Base-by-base conservation (phyloP, 2,329 filamentous ascomycete genomes). In the Truncatella angustata region DNA sequence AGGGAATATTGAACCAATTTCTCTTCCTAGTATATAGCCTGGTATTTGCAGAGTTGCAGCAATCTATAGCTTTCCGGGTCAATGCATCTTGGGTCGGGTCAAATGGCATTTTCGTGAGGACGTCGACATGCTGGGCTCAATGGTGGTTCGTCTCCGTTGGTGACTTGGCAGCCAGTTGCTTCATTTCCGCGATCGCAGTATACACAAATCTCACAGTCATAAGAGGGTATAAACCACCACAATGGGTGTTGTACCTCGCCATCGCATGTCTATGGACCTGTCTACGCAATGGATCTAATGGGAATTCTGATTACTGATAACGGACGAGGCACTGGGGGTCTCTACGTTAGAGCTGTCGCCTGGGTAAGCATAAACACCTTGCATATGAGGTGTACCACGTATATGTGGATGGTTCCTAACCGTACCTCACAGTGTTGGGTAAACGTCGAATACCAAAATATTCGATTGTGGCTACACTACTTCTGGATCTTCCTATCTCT, bases 11-110 rank as follows among this genome's bases (percentile, higher is more conserved):
- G 0, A 88, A 88, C 57, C 86, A 89, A 65, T 87, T 88, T 60
- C 75, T 88, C 26, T 72, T 89, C 0, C 73, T 90, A 4, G 85
- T 89, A 53, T 81, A 87, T 64, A 89, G 88, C 63, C 76, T 90
- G 0, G 71, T 90, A 4, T 45, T 51, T 14, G 49, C 49, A 5
- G 49, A 51, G 23, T 44, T 51, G 49, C 49, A 51, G 10, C 49
- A 51, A 16, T 44, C 49, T 2, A 35, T 43, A 14, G 49, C 49
- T 4, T 90, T 88, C 62, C 60, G 86, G 39, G 71, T 88, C 45
- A 87, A 85, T 55, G 76, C 78, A 4, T 70, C 78, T 32, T 86
- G 85, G 79, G 70, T 87, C 5, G n/a, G 26, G 5, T 35, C 49
- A 4, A 21, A 51, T 36, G 49, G 39, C 9, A 44, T 51, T 18